Percentiles rank a stretch among this genome's conserved stretches.
Conservation (phyloP, 2,329 filamentous ascomycete species). For the Cladosporium austrohemisphaericum region DNA sequence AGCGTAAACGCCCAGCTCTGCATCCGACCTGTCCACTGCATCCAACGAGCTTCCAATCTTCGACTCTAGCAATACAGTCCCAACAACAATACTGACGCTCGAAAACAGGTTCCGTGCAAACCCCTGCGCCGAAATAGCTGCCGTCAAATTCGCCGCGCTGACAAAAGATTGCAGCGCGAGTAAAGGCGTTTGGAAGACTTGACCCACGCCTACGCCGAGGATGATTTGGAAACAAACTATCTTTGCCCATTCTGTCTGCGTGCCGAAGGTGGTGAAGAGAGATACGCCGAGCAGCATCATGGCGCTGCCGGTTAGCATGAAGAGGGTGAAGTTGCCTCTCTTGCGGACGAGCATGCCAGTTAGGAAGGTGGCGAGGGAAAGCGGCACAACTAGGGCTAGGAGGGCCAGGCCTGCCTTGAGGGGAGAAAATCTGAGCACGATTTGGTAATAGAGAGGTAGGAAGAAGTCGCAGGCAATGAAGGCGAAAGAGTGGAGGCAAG, state of each 20-base stretch:
- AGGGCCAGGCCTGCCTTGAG: constrained; percentile 42
- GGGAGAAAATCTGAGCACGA: constrained; percentile 63
- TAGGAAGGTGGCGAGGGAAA: constrained; percentile 31
- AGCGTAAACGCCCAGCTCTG: neutral
- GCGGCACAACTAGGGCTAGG: constrained; percentile 33
- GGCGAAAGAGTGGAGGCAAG: constrained; percentile 70
- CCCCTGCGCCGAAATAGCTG: constrained; percentile 5
- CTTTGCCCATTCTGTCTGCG: constrained; percentile 35
- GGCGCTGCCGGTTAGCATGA: constrained; percentile 43
- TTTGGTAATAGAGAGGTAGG: constrained; percentile 80
- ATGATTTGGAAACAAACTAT: constrained; percentile 56
- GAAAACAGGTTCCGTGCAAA: constrained; percentile 6
- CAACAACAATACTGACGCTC: constrained; percentile 8
- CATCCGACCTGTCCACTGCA: neutral
- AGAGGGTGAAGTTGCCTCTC: constrained; percentile 48
- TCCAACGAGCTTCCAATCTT: constrained; percentile 7
- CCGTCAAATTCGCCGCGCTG: neutral
- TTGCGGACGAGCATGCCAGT: constrained; percentile 43
- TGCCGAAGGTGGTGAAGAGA: constrained; percentile 37
- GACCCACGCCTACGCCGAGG: constrained; percentile 61
- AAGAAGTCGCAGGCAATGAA: constrained; percentile 79
- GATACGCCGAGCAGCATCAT: constrained; percentile 38
- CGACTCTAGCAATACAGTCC: constrained; percentile 9
- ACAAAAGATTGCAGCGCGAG: constrained; percentile 59
- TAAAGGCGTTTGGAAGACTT: constrained; percentile 66